Base-by-base conservation (phyloP, 345 rosid genomes). In the Schrenkiella parvula region DNA sequence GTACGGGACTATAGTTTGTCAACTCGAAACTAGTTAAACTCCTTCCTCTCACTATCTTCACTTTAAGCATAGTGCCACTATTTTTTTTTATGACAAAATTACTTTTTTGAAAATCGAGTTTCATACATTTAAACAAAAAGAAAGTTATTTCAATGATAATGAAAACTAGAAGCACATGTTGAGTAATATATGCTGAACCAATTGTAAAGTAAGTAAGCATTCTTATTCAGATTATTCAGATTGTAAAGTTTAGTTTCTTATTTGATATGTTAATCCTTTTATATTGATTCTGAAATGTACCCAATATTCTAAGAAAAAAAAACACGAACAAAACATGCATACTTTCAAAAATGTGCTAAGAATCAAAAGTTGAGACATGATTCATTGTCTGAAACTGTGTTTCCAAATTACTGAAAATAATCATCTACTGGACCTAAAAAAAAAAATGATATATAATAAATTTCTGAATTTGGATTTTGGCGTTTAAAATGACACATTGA, bases 381-480 rank as follows among this genome's bases (percentile, higher is more conserved):
- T 74, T 66, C 43, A 57, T 56, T 57, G 58, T 48, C 66, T 66
- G 67, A 57, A 37, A 48, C 6, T 57, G 38, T 48, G n/a, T 57
- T 21, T 28, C 44, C 34, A 65, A 48, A 66, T 48, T 66, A 47
- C 66, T 47, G 66, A 47, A 39, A 57, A 73, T 44, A 57, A 31
- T 72, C 47, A 72, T 64, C 54, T 55, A 32, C 28, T 25, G 22
- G 48, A 43, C 38, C 42, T 22, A 42, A 32, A 39, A 65, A 31
- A 4, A 10, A 15, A 17, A 7, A 52, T 51, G 11, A 43, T 43
- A 47, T 37, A 38, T 62, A 15, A 34, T 32, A 14, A 34, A 64
- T 43, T 54, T 72, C 51, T 56, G 42, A 38, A 32, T 59, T 57
- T 43, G 22, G 46, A 57, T 22, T 32, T 46, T 29, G 63, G 52